Evolutionary conservation across 139 green algal species (phyloP).

Genomic region (Volvox africanus): DNA sequence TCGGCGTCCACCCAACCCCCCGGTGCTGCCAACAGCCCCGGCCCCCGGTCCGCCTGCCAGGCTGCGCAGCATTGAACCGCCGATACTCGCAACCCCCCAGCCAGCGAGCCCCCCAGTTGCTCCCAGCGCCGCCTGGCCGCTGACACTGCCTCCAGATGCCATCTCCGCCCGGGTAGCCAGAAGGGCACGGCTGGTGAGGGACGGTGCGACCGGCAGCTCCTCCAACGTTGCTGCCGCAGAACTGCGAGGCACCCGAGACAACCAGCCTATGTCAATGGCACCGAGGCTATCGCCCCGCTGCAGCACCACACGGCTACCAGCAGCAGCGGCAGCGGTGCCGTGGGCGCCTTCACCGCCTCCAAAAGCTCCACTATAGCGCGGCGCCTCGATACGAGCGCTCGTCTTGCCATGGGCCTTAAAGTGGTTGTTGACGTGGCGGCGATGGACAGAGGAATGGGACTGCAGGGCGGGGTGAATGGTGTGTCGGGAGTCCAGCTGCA

Average conservation of each 20-base stretch:
- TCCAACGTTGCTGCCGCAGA: background rate
- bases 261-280: constrained; percentile 14
- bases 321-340: background rate
- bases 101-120: background rate
- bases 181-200: constrained; percentile 11
- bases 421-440: background rate
- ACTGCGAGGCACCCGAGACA: background rate
- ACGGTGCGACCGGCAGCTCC: background rate
- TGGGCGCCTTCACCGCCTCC: background rate
- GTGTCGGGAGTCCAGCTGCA: constrained; percentile 1
- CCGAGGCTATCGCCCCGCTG: constrained; percentile 22
- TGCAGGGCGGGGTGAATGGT: constrained; percentile 5
- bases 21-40: background rate
- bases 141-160: background rate
- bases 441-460: background rate
- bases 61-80: background rate
- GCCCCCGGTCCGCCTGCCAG: background rate
- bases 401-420: background rate
- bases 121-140: background rate
- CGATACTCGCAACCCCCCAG: background rate
- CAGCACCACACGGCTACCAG: background rate
- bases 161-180: constrained; percentile 7
- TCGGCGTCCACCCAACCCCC: background rate
- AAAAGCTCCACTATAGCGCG: background rate
- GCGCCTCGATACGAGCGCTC: background rate